Conservation (phyloP, 352 stramenopile species). For the Phytophthora aleatoria region DNA sequence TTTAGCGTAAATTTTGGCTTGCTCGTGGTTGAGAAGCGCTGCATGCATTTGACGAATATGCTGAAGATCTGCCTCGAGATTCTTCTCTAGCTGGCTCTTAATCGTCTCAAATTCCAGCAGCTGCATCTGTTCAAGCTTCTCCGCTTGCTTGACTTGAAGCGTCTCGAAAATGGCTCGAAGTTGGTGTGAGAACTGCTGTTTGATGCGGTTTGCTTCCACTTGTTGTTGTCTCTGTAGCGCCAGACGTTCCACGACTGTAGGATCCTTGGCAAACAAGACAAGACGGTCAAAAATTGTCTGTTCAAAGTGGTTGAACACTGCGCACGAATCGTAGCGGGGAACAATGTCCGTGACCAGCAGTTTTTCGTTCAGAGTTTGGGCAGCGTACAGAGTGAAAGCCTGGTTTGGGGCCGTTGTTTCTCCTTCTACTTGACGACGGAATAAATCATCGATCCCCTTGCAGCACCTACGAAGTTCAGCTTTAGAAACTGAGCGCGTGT, state of each 20-base stretch:
- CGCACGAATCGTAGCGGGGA: constrained; percentile 56
- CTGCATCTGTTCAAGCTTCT: constrained; percentile 48
- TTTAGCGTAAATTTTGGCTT: constrained; percentile 64
- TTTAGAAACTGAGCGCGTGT: constrained; percentile 56
- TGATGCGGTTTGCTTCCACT: constrained; percentile 51
- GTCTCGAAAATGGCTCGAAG: constrained; percentile 55
- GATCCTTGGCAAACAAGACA: constrained; percentile 69
- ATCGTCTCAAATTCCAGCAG: constrained; percentile 45
- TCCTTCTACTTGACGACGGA: constrained; percentile 30
- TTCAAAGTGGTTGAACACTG: constrained; percentile 75
- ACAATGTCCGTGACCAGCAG: constrained; percentile 66
- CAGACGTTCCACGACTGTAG: constrained; percentile 60
- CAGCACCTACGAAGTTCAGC: constrained; percentile 54
- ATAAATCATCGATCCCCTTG: constrained; percentile 59
- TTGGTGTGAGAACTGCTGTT: constrained; percentile 48
- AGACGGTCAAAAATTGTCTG: constrained; percentile 72
- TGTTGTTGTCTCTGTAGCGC: constrained; percentile 57
- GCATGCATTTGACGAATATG: constrained; percentile 72
- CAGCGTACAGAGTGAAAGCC: constrained; percentile 54
- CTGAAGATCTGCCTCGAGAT: constrained; percentile 63
- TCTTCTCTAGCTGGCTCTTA: constrained; percentile 50
- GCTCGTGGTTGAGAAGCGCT: constrained; percentile 55
- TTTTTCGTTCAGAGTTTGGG: constrained; percentile 46
- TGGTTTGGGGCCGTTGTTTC: constrained; percentile 43
- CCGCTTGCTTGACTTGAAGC: constrained; percentile 41